Evolutionary conservation across 176 grass and related monocot genomes (phyloP).

Genomic region (Avena atlantica): DNA sequence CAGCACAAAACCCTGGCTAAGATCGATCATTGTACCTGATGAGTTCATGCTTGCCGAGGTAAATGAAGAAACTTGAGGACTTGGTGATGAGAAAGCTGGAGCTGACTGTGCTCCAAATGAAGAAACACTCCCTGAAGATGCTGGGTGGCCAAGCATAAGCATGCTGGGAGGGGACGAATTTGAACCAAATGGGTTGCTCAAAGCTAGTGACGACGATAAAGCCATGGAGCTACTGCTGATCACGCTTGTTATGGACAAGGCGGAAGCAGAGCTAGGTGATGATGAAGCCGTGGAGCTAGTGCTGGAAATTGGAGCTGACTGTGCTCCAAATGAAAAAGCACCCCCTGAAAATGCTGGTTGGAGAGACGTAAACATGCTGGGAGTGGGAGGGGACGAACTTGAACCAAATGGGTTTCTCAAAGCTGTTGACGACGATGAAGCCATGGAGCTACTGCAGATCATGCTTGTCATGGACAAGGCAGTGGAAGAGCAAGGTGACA

Average conservation of each 20-base stretch:
- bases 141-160: slow-evolving; percentile 53
- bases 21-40: neutral
- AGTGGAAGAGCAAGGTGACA: too few relatives aligned
- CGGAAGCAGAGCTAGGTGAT: too few relatives aligned
- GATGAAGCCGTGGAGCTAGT: too few relatives aligned
- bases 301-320: neutral
- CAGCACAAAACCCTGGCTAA: too few relatives aligned
- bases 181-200: slow-evolving; percentile 50
- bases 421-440: slow-evolving; percentile 42
- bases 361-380: slow-evolving; percentile 55
- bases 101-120: neutral
- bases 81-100: slow-evolving; percentile 39
- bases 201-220: slow-evolving; percentile 38
- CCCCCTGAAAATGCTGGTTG: slow-evolving; percentile 48
- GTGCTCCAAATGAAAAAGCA: slow-evolving; percentile 28
- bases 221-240: slow-evolving; percentile 22
- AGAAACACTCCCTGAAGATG: slow-evolving; percentile 51
- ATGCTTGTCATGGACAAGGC: too few relatives aligned
- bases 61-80: slow-evolving; percentile 55
- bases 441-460: slow-evolving; percentile 11
- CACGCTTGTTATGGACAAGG: too few relatives aligned
- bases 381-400: slow-evolving; percentile 41
- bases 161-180: slow-evolving; percentile 47
- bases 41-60: slow-evolving; percentile 49
- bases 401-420: slow-evolving; percentile 51